Percentiles rank a stretch among this genome's conserved stretches.
phyloP scores from a whole-genome alignment of 192 early-diverging fungal species.

The Haplosporangium gracile region DNA sequence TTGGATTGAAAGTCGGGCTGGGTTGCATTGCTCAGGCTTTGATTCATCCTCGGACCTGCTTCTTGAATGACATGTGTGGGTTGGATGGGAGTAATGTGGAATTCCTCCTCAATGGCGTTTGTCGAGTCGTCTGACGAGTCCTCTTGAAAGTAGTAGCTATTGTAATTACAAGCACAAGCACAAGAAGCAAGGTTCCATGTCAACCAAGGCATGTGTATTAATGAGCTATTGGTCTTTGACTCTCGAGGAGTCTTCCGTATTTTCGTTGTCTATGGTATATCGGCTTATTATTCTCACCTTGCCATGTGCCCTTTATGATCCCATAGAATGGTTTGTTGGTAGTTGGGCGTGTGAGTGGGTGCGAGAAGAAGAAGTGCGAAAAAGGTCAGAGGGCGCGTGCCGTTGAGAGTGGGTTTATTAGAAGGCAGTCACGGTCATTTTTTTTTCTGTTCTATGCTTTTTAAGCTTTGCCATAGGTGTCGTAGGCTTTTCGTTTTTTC shows the following conservation, averaged over 20 bases:
- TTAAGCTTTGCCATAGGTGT: conserved; percentile 23
- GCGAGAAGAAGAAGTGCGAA: neutral
- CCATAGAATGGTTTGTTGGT: neutral
- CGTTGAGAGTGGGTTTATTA: neutral
- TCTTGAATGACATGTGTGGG: neutral
- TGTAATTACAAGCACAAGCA: neutral
- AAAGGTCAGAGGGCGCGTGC: neutral
- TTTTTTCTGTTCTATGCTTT: no score
- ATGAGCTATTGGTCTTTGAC: neutral
- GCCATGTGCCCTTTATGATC: conserved; percentile 9
- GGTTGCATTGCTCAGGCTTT: neutral
- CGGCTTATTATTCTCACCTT: neutral
- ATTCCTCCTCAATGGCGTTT: neutral
- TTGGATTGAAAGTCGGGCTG: neutral
- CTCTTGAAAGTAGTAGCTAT: conserved; percentile 53
- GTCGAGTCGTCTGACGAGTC: conserved; percentile 47
- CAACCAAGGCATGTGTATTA: neutral
- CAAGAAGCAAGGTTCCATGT: neutral
- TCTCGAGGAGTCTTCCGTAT: neutral
- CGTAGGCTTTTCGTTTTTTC: conserved; percentile 25
- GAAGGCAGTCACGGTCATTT: neutral
- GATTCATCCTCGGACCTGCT: neutral
- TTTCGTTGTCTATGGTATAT: neutral
- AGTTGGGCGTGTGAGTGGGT: neutral
- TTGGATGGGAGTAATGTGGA: neutral